Percentiles rank a stretch among this genome's conserved stretches.
These are phyloP conservation scores for Trichoderma polysporum DNA, from an alignment of 2,329 filamentous ascomycete genomes.

Conservation along the genomic window DNA sequence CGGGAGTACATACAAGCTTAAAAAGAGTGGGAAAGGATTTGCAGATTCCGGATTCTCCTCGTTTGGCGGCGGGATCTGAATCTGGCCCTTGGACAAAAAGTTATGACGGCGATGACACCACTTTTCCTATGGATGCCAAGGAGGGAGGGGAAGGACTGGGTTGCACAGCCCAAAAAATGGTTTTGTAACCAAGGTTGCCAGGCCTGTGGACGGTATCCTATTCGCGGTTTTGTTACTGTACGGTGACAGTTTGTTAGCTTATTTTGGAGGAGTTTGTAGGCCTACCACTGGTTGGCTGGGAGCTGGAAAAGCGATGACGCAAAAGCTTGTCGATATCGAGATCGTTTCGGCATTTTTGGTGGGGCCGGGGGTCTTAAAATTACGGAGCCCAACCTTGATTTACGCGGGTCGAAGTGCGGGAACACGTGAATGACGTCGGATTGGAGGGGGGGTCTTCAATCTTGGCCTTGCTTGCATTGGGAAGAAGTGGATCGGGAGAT, in stretches of 20 bases:
- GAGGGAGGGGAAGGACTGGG: background rate
- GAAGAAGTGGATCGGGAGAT: background rate
- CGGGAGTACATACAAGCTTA: background rate
- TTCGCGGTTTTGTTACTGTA: background rate
- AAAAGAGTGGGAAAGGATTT: background rate
- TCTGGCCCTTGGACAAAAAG: too few relatives aligned
- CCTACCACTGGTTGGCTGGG: background rate
- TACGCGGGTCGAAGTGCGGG: background rate
- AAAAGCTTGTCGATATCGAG: conserved; percentile 4
- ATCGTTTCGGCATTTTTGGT: background rate
- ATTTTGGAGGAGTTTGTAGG: background rate
- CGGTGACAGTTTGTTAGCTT: too few relatives aligned
- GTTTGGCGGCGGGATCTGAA: background rate
- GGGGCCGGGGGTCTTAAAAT: background rate
- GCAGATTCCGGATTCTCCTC: background rate
- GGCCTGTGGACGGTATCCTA: background rate
- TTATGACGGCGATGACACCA: conserved; percentile 15
- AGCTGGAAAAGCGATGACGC: conserved; percentile 9
- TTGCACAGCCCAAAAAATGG: background rate
- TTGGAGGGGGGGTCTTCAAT: too few relatives aligned
- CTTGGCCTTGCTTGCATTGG: background rate
- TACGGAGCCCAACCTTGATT: background rate
- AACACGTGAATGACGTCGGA: conserved; percentile 15
- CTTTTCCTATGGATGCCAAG: background rate
- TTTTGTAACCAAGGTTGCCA: background rate